Evolutionary conservation across 768 basidiomycete species (phyloP).

Genomic region (Sutorius australiensis): DNA sequence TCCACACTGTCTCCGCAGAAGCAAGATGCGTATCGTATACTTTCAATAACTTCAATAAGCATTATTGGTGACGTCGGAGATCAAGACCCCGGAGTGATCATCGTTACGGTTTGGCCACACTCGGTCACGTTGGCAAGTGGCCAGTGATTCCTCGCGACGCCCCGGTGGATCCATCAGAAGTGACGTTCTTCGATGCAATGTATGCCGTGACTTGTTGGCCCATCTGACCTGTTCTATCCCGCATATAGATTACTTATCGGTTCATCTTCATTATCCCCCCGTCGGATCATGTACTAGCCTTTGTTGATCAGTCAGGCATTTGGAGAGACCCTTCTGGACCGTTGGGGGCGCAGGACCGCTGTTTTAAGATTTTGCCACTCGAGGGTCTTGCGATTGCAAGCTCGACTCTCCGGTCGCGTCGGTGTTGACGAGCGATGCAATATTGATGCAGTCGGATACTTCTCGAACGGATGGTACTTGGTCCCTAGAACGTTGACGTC

Average conservation of each 20-base stretch:
- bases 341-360: not conserved
- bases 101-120: not conserved
- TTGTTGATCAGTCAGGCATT: not conserved
- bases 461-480: not conserved
- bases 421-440: too few relatives aligned
- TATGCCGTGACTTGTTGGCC: not conserved
- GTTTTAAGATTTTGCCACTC: not conserved
- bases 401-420: not conserved
- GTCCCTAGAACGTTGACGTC: not conserved
- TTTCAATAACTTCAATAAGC: too few relatives aligned
- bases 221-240: not conserved
- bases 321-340: not conserved
- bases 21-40: not conserved
- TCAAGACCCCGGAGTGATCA: constrained; percentile 1
- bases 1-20: not conserved
- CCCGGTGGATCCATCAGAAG: not conserved
- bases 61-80: not conserved
- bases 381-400: not conserved
- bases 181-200: not conserved
- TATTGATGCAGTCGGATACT: too few relatives aligned
- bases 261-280: not conserved
- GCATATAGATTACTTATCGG: not conserved
- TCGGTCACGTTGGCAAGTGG: too few relatives aligned
- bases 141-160: constrained; percentile 4
- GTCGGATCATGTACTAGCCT: not conserved